Base-by-base conservation (phyloP, 2,329 filamentous ascomycete species). In the Venturia nashicola region DNA sequence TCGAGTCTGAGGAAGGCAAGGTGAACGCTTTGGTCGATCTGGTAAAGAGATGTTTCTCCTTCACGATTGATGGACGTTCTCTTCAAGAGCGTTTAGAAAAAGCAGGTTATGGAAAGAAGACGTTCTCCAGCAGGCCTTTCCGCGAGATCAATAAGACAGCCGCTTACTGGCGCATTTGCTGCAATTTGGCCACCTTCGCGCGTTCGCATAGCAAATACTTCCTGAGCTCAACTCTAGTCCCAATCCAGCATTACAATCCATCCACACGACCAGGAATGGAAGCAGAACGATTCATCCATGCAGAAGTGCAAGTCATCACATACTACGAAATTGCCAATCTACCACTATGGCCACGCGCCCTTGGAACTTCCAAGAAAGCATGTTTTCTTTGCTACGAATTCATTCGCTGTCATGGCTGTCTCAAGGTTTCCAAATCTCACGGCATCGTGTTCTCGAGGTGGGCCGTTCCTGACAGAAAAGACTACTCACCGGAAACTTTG, bases 141-240 rank as follows among this genome's bases (percentile, higher is more conserved):
- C 61, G 61, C 42, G 59, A 59, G 43, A 57, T 65, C 39, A 65
- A 62, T 23, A 65, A 65, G 42, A 63, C 62, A 36, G 65, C 63
- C 20, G 64, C 65, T 44, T 65, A 65, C 60, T 66, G 63, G 63
- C 62, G 65, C 20, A 61, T 64, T 20, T 65, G 65, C 44, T 18
- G 43, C 39, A 61, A 32, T 48, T 39, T 65, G 11, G 62, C 44
- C 16, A 32, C 61, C 61, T 62, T 64, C 23, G 44, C 55, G 14
- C 65, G 62, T 40, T 65, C 65, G 40, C 64, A 64, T 59, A 62
- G 62, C 55, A 61, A n/a, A n/a, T 46, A 65, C 36, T 65, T 65
- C 42, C 23, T 27, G 23, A 64, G 57, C 23, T 39, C 64, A 18
- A 44, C 34, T 14, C 40, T 65, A 39, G 36, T 61, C n/a, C 20